Evolutionary conservation across 805 yeast species (phyloP), one percentile per base, ranked within the genome.

Genomic region (Candida xyloterini): DNA sequence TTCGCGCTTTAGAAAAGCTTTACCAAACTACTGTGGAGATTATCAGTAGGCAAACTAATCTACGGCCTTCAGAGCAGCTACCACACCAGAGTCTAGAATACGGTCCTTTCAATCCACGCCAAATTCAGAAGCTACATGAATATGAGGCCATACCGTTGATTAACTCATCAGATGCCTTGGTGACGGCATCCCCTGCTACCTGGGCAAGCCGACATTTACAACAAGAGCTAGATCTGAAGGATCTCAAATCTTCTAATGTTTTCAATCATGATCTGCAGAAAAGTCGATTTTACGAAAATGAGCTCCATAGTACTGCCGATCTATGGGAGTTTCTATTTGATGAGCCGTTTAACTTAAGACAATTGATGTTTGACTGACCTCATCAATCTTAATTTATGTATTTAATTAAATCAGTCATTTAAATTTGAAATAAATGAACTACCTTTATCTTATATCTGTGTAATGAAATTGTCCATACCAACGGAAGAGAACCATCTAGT

Each of bases 301-400:
- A 31, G 20, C 9, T 30, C 9, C 16, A 37, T 5, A 35, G 30
- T 31, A 44, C 48, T 6, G 22, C 30, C 7, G 45, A 44, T 18
- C 28, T 41, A 4, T 44, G 45, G 48, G 43, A 41, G 22, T 41
- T 44, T 23, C 33, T 45, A 13, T 45, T 45, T 23, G 49, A 45
- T 15, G 44, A 42, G 25, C 49, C 49, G 3, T 45, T 45, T 30
- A 45, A 38, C n/a, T 24, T 45, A 16, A 42, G 39, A 27, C 40
- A 36, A 10, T 23, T 45, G 13, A 45, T 45, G 49, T 41, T 36
- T 38, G 49, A 27, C 35, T 23, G 42, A 38, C 5, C 8, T 23
- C 25, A 9, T 5, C 20, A 6, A 18, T 5, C 20, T 4, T 18
- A 5, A 4, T 18, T 18, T 18, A 18, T 5, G 6, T 18, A 18